Percentiles rank a stretch among this genome's conserved stretches.
phyloP scores from a whole-genome alignment of 2,329 filamentous ascomycete genomes.

The Fusarium sp. region DNA sequence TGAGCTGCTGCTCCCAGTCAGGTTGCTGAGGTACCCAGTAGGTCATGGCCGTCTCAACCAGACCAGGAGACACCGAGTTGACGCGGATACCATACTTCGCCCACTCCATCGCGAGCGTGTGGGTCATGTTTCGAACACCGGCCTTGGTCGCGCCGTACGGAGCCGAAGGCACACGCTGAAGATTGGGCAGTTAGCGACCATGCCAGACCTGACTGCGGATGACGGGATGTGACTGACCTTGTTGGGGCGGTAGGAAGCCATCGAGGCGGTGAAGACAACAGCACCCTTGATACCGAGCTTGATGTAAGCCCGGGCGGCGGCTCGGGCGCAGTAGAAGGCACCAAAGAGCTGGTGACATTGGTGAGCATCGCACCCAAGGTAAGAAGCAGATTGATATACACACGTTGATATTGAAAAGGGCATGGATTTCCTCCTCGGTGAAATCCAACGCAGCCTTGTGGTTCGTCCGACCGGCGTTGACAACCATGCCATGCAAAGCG shows the following conservation, averaged over 20 bases:
- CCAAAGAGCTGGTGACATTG: conserved; percentile 48
- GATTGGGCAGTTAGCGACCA: not conserved
- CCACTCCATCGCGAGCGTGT: conserved; percentile 61
- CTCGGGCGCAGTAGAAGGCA: conserved; percentile 58
- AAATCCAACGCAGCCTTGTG: conserved; percentile 64
- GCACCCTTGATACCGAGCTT: conserved; percentile 49
- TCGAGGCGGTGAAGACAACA: conserved; percentile 60
- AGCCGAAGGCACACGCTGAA: conserved; percentile 52
- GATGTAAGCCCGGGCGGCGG: conserved; percentile 57
- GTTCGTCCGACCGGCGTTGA: conserved; percentile 63
- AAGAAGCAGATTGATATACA: too few species aligned
- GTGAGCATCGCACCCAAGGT: not conserved
- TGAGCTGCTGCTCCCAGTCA: conserved; percentile 68
- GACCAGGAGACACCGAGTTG: conserved; percentile 60
- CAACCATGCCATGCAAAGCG: conserved; percentile 60
- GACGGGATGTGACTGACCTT: not conserved
- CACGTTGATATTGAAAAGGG: conserved; percentile 51
- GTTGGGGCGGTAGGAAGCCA: conserved; percentile 62
- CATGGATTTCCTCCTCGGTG: conserved; percentile 40
- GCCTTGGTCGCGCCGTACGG: conserved; percentile 61
- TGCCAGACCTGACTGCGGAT: not conserved
- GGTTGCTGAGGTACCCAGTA: conserved; percentile 64
- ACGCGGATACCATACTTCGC: conserved; percentile 59
- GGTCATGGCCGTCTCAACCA: conserved; percentile 58
- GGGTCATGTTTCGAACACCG: conserved; percentile 56